These are phyloP conservation scores for Monotropa hypopitys DNA, from an alignment of 179 eudicot genomes.

Conservation along the genomic window DNA sequence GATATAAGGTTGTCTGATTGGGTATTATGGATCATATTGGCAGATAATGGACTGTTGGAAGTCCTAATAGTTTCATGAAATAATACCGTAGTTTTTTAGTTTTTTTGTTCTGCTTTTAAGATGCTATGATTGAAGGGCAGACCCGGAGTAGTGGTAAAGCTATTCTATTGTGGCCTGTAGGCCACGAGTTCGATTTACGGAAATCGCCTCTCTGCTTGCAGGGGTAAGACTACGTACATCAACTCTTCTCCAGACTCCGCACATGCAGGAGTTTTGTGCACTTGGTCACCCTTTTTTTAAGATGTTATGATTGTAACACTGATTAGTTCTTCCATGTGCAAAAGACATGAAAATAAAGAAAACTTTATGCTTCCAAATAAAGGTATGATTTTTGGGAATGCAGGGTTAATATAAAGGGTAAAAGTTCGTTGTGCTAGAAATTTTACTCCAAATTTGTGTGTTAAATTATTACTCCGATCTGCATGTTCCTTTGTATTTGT, in stretches of 20 bases:
- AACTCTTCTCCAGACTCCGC: no score
- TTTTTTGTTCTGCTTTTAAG: neutral
- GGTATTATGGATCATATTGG: neutral
- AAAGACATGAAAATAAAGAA: neutral
- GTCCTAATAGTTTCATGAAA: no score
- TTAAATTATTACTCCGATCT: neutral
- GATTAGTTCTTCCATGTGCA: neutral
- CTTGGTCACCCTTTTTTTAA: no score
- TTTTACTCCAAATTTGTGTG: neutral
- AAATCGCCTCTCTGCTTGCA: no score
- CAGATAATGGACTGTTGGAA: neutral
- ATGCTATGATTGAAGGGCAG: no score
- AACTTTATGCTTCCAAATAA: neutral
- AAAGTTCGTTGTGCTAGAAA: neutral
- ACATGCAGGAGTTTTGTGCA: no score
- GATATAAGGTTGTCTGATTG: neutral
- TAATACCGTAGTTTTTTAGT: no score
- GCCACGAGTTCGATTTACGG: no score
- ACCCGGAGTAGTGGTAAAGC: no score
- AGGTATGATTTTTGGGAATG: neutral
- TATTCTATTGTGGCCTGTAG: no score
- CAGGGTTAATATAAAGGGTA: neutral
- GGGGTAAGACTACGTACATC: no score
- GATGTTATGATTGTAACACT: neutral
- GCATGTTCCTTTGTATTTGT: neutral